A percentile compares a stretch with the other conserved stretches of the same genome.
phyloP scores from a whole-genome alignment of 2,329 filamentous ascomycete genomes.

The Neofusicoccum kwambonambiense region DNA sequence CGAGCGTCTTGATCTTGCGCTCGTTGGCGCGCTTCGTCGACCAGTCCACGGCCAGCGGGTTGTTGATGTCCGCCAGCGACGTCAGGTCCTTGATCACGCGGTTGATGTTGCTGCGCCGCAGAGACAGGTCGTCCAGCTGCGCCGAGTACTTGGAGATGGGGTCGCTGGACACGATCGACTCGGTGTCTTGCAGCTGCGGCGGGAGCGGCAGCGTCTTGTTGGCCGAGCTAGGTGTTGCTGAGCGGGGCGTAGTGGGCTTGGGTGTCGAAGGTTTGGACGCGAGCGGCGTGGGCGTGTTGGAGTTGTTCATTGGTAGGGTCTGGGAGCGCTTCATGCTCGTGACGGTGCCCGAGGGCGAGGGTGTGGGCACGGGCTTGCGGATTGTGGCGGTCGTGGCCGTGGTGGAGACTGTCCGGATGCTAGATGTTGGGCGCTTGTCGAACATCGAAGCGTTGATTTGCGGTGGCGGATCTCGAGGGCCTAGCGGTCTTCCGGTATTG shows the following conservation, averaged over 20 bases:
- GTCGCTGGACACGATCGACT: constrained; percentile 31
- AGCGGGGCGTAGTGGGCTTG: not conserved
- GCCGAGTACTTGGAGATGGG: constrained; percentile 38
- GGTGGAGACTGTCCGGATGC: constrained; percentile 24
- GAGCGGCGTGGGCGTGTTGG: not conserved
- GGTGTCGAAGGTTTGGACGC: not conserved
- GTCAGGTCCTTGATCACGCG: constrained; percentile 35
- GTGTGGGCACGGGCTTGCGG: constrained; percentile 29
- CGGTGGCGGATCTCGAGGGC: constrained; percentile 10
- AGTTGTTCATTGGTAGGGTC: not conserved
- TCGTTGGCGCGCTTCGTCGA: constrained; percentile 34
- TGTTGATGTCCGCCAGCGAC: constrained; percentile 34
- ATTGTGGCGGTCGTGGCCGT: constrained; percentile 21
- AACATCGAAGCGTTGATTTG: constrained; percentile 25
- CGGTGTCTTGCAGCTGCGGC: constrained; percentile 22
- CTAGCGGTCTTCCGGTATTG: not conserved
- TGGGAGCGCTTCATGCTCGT: constrained; percentile 8
- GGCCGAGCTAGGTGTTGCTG: constrained; percentile 28
- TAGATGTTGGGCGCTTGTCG: constrained; percentile 31
- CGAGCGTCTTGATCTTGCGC: constrained; percentile 34
- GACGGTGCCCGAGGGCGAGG: constrained; percentile 23
- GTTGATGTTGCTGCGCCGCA: constrained; percentile 38
- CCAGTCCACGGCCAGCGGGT: constrained; percentile 40
- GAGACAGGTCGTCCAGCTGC: constrained; percentile 38
- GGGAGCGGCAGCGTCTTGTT: constrained; percentile 39